Conservation (phyloP, 208 protist species). For the Wallacemonas sp. region DNA sequence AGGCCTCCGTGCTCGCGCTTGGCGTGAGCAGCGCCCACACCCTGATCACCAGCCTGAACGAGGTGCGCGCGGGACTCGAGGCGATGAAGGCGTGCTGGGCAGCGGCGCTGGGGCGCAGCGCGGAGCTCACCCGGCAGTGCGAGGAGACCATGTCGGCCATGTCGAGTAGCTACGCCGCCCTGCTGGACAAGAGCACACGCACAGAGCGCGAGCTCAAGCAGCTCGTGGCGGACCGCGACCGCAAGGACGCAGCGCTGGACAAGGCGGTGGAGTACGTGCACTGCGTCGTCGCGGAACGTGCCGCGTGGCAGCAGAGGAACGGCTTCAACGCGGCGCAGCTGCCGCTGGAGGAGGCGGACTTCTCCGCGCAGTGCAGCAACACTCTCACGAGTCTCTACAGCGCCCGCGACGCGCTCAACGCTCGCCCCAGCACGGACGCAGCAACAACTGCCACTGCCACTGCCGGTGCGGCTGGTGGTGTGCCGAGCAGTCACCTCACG, state of each 20-base stretch:
- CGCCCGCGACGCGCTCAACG: conserved; percentile 7
- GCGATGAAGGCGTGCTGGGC: conserved; percentile 34
- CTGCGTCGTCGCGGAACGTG: conserved; percentile 65
- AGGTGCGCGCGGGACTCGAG: conserved; percentile 48
- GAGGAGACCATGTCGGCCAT: conserved; percentile 51
- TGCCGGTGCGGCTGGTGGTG: neutral
- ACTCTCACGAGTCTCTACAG: conserved; percentile 38
- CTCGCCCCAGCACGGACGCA: neutral
- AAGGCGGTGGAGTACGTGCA: conserved; percentile 67
- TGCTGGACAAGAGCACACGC: conserved; percentile 53
- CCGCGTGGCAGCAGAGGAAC: conserved; percentile 60
- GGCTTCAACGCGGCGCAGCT: conserved; percentile 61
- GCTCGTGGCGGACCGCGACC: conserved; percentile 50
- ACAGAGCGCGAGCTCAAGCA: conserved; percentile 57
- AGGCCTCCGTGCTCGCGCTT: conserved; percentile 70
- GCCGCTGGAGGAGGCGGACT: conserved; percentile 44
- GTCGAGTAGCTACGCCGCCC: conserved; percentile 34
- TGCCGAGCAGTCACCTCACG: no score
- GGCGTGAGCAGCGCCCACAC: conserved; percentile 61
- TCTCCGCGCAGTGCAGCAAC: conserved; percentile 38
- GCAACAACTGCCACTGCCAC: neutral
- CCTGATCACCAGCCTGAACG: conserved; percentile 48
- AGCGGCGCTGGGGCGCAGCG: conserved; percentile 23
- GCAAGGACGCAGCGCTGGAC: conserved; percentile 59
- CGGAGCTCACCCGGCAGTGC: conserved; percentile 45